phyloP scores from a whole-genome alignment of 2,329 filamentous ascomycete genomes.

The Penicillium sp. region DNA sequence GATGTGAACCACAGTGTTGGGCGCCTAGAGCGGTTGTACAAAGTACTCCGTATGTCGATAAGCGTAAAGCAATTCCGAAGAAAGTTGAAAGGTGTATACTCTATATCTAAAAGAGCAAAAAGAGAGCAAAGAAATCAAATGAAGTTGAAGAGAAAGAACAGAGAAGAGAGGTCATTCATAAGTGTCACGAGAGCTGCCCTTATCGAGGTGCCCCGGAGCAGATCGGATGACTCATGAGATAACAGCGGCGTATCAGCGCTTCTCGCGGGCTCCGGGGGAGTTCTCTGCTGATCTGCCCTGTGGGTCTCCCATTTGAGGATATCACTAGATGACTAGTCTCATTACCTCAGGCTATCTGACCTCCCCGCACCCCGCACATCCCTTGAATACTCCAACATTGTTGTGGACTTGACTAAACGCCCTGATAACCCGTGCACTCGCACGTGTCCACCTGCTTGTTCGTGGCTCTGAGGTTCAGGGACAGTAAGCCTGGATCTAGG shows the following conservation, averaged over 20 bases:
- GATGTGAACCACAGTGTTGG: background rate
- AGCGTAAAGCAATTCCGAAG: slow-evolving; percentile 4
- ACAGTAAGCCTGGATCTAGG: too few relatives aligned
- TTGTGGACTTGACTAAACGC: too few relatives aligned
- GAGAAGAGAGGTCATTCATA: slow-evolving; percentile 2
- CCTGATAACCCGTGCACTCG: too few relatives aligned
- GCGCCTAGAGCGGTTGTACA: background rate
- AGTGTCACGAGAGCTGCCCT: slow-evolving; percentile 11
- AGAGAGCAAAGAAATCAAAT: background rate
- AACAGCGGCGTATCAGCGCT: slow-evolving; percentile 7
- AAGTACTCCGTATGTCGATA: background rate
- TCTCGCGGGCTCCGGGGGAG: background rate
- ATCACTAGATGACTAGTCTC: background rate
- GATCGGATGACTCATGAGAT: slow-evolving; percentile 14
- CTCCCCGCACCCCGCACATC: background rate
- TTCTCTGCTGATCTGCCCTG: too few relatives aligned
- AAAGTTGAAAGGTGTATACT: background rate
- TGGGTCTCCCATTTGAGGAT: background rate
- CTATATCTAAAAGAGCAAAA: slow-evolving; percentile 1
- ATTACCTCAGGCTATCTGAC: background rate
- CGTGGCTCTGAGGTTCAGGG: too few relatives aligned
- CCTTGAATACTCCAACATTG: too few relatives aligned
- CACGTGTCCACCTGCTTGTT: too few relatives aligned
- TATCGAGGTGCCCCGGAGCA: slow-evolving; percentile 1
- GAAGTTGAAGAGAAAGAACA: background rate